Evolutionary conservation across 257 asterid species (phyloP), one percentile per base, ranked within the genome.

Genomic region (Paulownia fortunei): DNA sequence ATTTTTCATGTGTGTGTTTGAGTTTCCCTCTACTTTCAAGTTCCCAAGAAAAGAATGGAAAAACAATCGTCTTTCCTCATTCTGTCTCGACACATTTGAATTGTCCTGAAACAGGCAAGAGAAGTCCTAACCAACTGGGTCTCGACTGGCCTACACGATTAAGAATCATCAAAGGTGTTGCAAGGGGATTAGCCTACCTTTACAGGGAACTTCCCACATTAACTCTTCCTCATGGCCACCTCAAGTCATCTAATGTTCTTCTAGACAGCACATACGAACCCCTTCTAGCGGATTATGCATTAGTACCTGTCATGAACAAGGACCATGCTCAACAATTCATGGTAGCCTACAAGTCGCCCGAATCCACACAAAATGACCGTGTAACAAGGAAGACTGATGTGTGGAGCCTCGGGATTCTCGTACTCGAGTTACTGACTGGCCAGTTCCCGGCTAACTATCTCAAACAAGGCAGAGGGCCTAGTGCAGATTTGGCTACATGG

Each of bases 301-400:
- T 87, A 51, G 80, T 58, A 19, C 89, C 90, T 16, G 88, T 87
- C 49, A 83, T 84, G 39, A 86, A 86, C 76, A 86, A 80, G 80
- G 89, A 88, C 51, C 90, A 87, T 52, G 89, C 92, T 46, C 85
- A 89, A 30, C 78, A 88, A 62, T 81, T 86, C 79, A 89, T 87
- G 94, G 88, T 86, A 34, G 87, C 92, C 34, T 86, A 86, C 26
- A 86, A 89, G 76, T 89, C 94, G n/a, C 94, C 92, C 0, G 94
- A 89, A 41, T 80, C 79, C 72, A 82, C 81, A 18, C 87, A 73
- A 27, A 80, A 74, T 8, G 86, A 67, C 56, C 83, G 56, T 0
- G 75, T 87, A 2, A 74, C 88, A 0, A 71, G 84, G 34, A 87
- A 86, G 30, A 84, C 92, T 0, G 94, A 87, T 10, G 87, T 89